Evolutionary conservation across 495 filamentous ascomycete genomes (phyloP).

Genomic region (Podospora comata): DNA sequence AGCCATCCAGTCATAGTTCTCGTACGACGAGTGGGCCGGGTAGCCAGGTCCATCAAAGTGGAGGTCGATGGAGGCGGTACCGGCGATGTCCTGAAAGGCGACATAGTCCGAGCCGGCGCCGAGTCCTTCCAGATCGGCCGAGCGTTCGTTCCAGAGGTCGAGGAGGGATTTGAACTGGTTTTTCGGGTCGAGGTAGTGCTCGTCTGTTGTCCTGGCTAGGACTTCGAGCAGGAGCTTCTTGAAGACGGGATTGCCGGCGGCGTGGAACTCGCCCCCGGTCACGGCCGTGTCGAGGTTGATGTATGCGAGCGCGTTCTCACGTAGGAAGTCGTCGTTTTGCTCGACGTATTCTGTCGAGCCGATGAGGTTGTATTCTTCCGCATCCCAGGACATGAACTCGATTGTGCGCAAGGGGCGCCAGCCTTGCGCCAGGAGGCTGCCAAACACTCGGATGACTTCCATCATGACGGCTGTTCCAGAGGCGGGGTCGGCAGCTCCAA

Average conservation of each 20-base stretch:
- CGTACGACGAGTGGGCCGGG: constrained; percentile 83
- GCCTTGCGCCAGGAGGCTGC: constrained; percentile 65
- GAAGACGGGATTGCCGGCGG: constrained; percentile 75
- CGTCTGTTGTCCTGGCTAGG: constrained; percentile 70
- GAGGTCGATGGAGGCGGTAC: constrained; percentile 84
- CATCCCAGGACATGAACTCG: constrained; percentile 95
- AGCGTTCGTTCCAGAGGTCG: constrained; percentile 68
- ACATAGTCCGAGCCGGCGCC: constrained; percentile 86
- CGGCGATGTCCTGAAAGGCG: constrained; percentile 91
- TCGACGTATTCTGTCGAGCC: constrained; percentile 96
- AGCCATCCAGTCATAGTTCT: constrained; percentile 84
- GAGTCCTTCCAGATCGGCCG: constrained; percentile 62
- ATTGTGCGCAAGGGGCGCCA: constrained; percentile 94
- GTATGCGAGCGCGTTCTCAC: constrained; percentile 73
- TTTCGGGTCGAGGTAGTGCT: constrained; percentile 55
- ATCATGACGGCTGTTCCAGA: constrained; percentile 89
- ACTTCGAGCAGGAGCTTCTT: constrained; percentile 65
- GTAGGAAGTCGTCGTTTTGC: constrained; percentile 76
- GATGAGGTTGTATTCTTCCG: constrained; percentile 85
- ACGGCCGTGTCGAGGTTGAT: constrained; percentile 91
- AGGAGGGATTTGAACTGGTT: constrained; percentile 42
- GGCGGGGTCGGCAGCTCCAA: constrained; percentile 80
- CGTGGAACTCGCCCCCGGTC: constrained; percentile 67
- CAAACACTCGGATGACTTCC: constrained; percentile 80
- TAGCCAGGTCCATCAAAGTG: constrained; percentile 65